These are phyloP conservation scores for Solioccasus polychromus DNA, from an alignment of 768 basidiomycete species.

Conservation along the genomic window DNA sequence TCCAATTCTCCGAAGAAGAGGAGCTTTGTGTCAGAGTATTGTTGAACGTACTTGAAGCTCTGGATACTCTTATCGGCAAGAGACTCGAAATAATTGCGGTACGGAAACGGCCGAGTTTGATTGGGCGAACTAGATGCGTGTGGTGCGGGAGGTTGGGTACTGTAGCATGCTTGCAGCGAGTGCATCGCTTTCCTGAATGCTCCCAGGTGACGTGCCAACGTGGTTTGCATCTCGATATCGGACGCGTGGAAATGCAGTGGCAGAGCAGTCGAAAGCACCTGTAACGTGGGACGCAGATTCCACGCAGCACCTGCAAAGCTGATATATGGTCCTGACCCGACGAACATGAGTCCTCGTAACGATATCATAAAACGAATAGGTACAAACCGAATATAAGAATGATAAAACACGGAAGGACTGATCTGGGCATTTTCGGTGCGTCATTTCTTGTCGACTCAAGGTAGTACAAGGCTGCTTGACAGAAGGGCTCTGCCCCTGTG, in stretches of 20 bases:
- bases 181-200: slow-evolving; percentile 26
- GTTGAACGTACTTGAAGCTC: slow-evolving; percentile 18
- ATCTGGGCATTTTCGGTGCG: slow-evolving; percentile 5
- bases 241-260: slow-evolving; percentile 22
- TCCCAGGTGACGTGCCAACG: slow-evolving; percentile 19
- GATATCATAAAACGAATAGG: background rate
- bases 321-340: slow-evolving; percentile 30
- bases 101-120: too few species aligned
- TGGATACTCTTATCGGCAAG: background rate
- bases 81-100: too few species aligned
- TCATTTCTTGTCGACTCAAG: slow-evolving; percentile 13
- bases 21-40: slow-evolving; percentile 1
- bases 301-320: slow-evolving; percentile 27
- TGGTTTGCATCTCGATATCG: slow-evolving; percentile 5
- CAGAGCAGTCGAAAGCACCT: slow-evolving; percentile 26
- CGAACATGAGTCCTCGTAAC: background rate
- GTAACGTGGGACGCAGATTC: slow-evolving; percentile 17
- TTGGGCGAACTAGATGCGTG: too few species aligned
- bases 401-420: slow-evolving; percentile 28
- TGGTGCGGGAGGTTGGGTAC: slow-evolving; percentile 8
- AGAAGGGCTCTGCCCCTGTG: slow-evolving; percentile 21
- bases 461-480: slow-evolving; percentile 22
- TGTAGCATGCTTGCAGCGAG: slow-evolving; percentile 24
- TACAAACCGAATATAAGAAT: slow-evolving; percentile 22
- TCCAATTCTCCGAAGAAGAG: slow-evolving; percentile 12